Conservation (phyloP, 352 stramenopile species). For the Globisporangium viniferum region DNA sequence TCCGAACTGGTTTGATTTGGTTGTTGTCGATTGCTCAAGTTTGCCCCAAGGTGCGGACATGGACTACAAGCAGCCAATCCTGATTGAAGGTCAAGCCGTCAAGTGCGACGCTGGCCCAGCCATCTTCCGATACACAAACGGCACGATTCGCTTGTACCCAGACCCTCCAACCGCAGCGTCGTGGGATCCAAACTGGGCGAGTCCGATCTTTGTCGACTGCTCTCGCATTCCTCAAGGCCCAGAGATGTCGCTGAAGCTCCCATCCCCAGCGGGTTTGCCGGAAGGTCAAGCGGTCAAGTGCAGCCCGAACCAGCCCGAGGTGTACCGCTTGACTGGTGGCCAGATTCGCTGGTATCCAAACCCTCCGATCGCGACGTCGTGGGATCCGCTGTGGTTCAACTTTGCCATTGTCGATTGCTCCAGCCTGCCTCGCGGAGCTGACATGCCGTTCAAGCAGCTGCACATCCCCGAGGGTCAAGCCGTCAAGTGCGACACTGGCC, state of each 20-base stretch:
- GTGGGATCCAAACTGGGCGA: constrained; percentile 14
- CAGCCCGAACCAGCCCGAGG: neutral
- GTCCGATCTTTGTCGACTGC: constrained; percentile 15
- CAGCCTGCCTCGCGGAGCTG: constrained; percentile 3
- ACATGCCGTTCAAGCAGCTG: constrained; percentile 14
- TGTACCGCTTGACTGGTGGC: neutral
- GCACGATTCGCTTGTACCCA: constrained; percentile 21
- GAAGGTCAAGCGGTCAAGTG: too few species aligned
- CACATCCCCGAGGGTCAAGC: constrained; percentile 8
- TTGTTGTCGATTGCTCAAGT: constrained; percentile 16
- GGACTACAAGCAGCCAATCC: constrained; percentile 2
- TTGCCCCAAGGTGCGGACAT: constrained; percentile 13
- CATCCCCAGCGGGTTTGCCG: too few species aligned
- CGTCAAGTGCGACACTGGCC: constrained; percentile 13
- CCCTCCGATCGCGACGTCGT: too few species aligned
- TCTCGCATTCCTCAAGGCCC: constrained; percentile 9
- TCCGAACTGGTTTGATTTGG: neutral
- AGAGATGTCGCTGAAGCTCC: neutral
- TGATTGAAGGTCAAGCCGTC: constrained; percentile 15
- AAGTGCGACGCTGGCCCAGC: constrained; percentile 14
- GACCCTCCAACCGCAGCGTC: constrained; percentile 17
- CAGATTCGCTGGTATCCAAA: constrained; percentile 21
- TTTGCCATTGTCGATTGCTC: constrained; percentile 15
- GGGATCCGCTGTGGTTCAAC: neutral
- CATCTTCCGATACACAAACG: constrained; percentile 12